Conservation (phyloP, 2,329 filamentous ascomycete genomes). For the Phialocephala sp. region DNA sequence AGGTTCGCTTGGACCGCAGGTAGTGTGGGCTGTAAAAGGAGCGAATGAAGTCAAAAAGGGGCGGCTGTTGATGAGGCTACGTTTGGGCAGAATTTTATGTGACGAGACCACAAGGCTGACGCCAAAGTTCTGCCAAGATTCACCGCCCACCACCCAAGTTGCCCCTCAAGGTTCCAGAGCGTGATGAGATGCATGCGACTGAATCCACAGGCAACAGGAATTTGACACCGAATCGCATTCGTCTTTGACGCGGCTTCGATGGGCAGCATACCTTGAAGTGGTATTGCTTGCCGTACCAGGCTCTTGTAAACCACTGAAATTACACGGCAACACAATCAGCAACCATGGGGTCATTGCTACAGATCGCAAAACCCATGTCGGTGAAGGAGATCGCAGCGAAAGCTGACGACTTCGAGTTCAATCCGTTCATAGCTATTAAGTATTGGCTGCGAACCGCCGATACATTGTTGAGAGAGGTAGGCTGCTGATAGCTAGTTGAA, state of each 20-base stretch:
- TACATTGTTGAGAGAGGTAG: constrained; percentile 80
- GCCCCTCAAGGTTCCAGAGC: constrained; percentile 11
- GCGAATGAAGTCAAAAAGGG: not conserved
- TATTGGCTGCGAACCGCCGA: constrained; percentile 84
- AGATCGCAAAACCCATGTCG: constrained; percentile 61
- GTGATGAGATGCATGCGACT: constrained; percentile 16
- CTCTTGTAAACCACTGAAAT: not conserved
- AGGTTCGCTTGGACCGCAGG: not conserved
- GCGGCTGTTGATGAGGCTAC: constrained; percentile 2
- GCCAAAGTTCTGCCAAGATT: constrained; percentile 11
- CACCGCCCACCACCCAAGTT: not conserved
- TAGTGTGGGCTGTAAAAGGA: not conserved
- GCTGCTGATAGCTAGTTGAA: constrained; percentile 33
- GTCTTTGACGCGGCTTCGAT: constrained; percentile 4
- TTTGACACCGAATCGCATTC: not conserved
- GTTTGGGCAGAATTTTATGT: not conserved
- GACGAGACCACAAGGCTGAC: constrained; percentile 2
- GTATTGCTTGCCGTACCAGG: constrained; percentile 3
- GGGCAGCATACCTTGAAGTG: constrained; percentile 14
- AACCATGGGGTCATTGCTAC: constrained; percentile 39
- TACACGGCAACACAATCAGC: constrained; percentile 14
- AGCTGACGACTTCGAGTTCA: constrained; percentile 83
- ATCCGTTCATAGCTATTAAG: constrained; percentile 74
- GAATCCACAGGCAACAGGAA: constrained; percentile 6
- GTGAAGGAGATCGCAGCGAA: constrained; percentile 78